Evolutionary conservation across 2,329 filamentous ascomycete genomes (phyloP), one percentile per base, ranked within the genome.

Genomic region (Esteya vermicola): DNA sequence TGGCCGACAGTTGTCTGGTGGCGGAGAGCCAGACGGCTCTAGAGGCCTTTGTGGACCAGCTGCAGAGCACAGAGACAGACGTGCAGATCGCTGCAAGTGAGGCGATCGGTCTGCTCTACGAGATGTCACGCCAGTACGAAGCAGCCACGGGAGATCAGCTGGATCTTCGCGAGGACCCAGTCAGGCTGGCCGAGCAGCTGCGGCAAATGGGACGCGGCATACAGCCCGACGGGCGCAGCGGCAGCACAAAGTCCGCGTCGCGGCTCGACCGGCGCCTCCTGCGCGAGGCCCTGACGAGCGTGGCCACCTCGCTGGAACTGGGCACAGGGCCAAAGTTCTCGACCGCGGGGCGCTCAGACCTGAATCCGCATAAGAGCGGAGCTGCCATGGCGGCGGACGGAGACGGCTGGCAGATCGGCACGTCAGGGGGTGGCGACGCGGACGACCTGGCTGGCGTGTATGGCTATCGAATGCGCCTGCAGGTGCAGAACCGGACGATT

Each of bases 31-130:
- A 85, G 47, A 62, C 74, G 22, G 80, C 83, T 14, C 72, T 91
- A 50, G 81, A 91, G 39, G 78, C 80, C 2, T 85, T 94, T 50
- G 77, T 84, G 32, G 85, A 93, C 36, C 86, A 93, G 57, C 78
- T 94, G 16, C 78, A 88, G 44, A 85, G 81, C 54, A 68, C 68
- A 25, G 78, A 85, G 43, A 64, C 76, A 1, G 64, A 71, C 9
- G 82, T 93, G 1, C 84, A 91, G 52, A 75, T 85, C 34, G 75
- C 80, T 4, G 81, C 85, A 0, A 85, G 81, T 4, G 74, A 81
- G 52, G 84, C 84, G 55, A 86, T 93, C 43, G 85, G 85, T 1
- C 65, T 93, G 9, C 65, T 93, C 10, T 89, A 84, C 51, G 86
- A 94, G 57, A 81, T 81, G 45, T 64, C 65, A 3, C 63, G 68